These are phyloP conservation scores for Blastobotrys raffinosifermentans DNA, from an alignment of 1,139 yeast species.

Conservation along the genomic window DNA sequence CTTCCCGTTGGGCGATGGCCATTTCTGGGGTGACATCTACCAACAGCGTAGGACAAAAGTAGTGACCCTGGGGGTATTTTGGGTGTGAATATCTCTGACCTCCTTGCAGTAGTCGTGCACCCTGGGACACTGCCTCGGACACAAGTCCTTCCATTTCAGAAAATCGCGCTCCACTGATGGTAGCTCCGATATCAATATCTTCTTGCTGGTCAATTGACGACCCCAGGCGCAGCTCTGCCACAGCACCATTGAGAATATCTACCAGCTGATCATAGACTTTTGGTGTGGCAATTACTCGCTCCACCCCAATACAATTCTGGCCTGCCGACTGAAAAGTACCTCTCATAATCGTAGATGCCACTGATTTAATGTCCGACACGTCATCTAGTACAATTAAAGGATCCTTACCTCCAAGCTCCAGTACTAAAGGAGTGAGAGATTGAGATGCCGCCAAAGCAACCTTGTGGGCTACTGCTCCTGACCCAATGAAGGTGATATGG, in stretches of 20 bases:
- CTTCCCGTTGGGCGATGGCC: constrained; percentile 82
- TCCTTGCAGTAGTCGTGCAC: constrained; percentile 76
- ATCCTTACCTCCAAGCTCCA: constrained; percentile 95
- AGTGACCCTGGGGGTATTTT: constrained; percentile 91
- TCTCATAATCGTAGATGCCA: constrained; percentile 80
- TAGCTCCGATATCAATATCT: constrained; percentile 93
- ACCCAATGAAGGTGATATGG: constrained; percentile 92
- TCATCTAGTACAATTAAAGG: constrained; percentile 77
- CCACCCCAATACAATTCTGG: constrained; percentile 95
- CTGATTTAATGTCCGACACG: constrained; percentile 42
- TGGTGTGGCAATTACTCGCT: constrained; percentile 77
- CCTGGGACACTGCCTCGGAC: constrained; percentile 65
- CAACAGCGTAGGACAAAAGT: constrained; percentile 81
- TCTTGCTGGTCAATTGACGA: constrained; percentile 81
- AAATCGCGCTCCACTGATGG: constrained; percentile 75
- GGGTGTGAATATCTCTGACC: constrained; percentile 80
- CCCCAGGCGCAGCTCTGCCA: constrained; percentile 65
- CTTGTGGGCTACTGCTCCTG: constrained; percentile 87
- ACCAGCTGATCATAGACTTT: constrained; percentile 59
- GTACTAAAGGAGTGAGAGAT: constrained; percentile 84
- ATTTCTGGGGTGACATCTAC: constrained; percentile 73
- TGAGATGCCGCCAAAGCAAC: constrained; percentile 79
- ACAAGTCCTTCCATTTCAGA: constrained; percentile 58
- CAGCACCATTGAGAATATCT: constrained; percentile 49
- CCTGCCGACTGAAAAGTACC: constrained; percentile 97